Evolutionary conservation across 306 rosid species (phyloP).

Genomic region (Quercus parvula): DNA sequence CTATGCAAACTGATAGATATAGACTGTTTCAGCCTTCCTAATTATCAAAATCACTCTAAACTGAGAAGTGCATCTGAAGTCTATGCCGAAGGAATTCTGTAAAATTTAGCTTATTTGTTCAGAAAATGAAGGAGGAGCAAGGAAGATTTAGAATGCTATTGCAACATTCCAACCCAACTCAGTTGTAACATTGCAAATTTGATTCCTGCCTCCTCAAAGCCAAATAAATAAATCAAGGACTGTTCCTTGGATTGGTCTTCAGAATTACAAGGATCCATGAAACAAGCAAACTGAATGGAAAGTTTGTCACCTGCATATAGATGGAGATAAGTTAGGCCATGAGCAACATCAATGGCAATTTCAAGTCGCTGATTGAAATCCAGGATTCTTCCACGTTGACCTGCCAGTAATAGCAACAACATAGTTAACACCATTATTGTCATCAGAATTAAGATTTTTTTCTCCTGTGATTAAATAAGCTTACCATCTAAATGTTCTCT

Average conservation of each 20-base stretch:
- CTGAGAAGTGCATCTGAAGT: neutral
- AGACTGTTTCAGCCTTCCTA: neutral
- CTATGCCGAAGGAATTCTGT: neutral
- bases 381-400: conserved; percentile 64
- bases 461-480: conserved; percentile 23
- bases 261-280: neutral
- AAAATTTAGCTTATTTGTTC: conserved; percentile 8
- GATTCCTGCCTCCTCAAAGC: neutral
- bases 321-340: conserved; percentile 92
- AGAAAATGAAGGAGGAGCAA: conserved; percentile 17
- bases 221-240: neutral
- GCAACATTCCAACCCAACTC: neutral
- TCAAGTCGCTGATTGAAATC: conserved; percentile 97
- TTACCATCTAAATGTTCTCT: conserved; percentile 98
- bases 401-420: conserved; percentile 43
- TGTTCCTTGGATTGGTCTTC: neutral
- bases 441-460: conserved; percentile 10
- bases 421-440: conserved; percentile 11
- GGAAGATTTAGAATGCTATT: neutral
- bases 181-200: no score
- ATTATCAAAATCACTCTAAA: neutral
- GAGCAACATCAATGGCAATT: conserved; percentile 96
- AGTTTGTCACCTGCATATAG: conserved; percentile 69
- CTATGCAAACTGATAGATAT: neutral
- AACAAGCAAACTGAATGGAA: conserved; percentile 6